Evolutionary conservation across 139 green algal species (phyloP).

Genomic region (Tetradesmus lagerheimii): DNA sequence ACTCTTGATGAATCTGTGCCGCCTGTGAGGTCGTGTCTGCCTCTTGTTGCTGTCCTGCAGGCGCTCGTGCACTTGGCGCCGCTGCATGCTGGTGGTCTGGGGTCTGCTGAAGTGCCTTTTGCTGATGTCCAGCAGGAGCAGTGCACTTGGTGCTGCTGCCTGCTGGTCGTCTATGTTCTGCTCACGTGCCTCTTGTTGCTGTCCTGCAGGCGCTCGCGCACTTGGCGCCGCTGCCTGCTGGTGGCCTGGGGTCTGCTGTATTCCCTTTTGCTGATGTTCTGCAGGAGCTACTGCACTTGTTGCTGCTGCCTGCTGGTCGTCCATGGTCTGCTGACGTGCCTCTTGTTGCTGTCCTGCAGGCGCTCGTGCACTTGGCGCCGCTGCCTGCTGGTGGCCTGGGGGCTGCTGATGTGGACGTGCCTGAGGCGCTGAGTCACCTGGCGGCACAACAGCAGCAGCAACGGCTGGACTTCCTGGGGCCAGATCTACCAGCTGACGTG

Average conservation of each 20-base stretch:
- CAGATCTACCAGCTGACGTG: conserved; percentile 64
- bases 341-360: background rate
- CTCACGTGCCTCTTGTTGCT: conserved; percentile 9
- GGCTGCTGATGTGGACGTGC: conserved; percentile 66
- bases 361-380: conserved; percentile 78
- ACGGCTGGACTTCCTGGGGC: conserved; percentile 84
- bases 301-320: background rate
- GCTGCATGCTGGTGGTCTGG: conserved; percentile 58
- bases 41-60: background rate
- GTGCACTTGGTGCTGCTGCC: conserved; percentile 72
- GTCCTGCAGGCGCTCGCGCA: conserved; percentile 64
- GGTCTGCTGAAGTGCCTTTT: too few species aligned
- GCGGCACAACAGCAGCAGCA: conserved; percentile 46
- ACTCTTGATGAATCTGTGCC: too few species aligned
- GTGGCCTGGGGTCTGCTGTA: conserved; percentile 36
- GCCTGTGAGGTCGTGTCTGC: background rate
- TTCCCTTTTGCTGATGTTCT: background rate
- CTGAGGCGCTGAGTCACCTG: conserved; percentile 58
- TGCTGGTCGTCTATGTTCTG: background rate
- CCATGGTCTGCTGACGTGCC: conserved; percentile 27
- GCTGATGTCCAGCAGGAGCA: background rate
- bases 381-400: conserved; percentile 68
- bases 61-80: conserved; percentile 79
- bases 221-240: conserved; percentile 76
- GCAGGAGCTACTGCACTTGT: conserved; percentile 74